phyloP scores from a whole-genome alignment of 2,329 filamentous ascomycete species.

The Diaporthe vaccinii region DNA sequence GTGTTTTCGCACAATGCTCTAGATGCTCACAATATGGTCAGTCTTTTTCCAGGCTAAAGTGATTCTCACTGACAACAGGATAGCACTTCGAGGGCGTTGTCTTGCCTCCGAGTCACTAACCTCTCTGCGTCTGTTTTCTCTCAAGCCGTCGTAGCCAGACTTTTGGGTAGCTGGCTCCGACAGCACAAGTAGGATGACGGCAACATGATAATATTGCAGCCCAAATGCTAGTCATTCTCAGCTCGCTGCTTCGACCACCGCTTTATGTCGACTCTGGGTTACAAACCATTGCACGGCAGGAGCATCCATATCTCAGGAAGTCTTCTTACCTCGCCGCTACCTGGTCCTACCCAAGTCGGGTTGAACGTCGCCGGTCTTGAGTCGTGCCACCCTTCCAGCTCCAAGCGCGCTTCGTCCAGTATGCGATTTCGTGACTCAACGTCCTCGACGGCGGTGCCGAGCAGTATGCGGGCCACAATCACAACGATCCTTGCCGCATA shows the following conservation, averaged over 20 bases:
- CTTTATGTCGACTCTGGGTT: not conserved
- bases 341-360: not conserved
- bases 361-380: not conserved
- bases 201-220: slow-evolving; percentile 11
- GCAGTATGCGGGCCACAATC: slow-evolving; percentile 1
- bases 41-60: not conserved
- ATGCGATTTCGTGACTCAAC: not conserved
- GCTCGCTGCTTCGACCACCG: not conserved
- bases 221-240: not conserved
- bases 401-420: not conserved
- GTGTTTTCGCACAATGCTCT: slow-evolving; percentile 2
- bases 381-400: not conserved
- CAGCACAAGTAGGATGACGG: not conserved
- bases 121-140: slow-evolving; percentile 8
- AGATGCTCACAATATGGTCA: not conserved
- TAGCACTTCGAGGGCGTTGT: too few relatives aligned
- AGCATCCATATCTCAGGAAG: slow-evolving; percentile 21
- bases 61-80: too few relatives aligned
- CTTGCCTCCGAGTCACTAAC: not conserved
- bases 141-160: slow-evolving; percentile 4
- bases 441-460: not conserved
- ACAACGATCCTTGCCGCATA: slow-evolving; percentile 11
- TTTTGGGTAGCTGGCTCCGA: slow-evolving; percentile 11
- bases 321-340: not conserved
- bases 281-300: not conserved